Base-by-base conservation (phyloP, 2,329 filamentous ascomycete species). In the Pseudogymnoascus destructans region DNA sequence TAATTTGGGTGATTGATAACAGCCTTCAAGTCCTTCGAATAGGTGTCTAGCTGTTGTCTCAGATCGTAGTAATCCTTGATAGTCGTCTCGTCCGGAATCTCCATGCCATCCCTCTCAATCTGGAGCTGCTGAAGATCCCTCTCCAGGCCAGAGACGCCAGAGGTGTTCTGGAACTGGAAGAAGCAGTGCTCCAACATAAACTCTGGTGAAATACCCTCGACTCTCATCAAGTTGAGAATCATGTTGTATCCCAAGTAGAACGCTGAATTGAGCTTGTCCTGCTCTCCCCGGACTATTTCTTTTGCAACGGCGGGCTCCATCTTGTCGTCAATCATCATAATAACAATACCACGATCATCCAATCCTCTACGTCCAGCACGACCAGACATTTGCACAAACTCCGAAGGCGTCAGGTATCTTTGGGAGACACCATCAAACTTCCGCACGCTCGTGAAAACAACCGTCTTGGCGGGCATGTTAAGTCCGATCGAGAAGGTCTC, bases 241-340 rank as follows among this genome's bases (percentile, higher is more conserved):
- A 98, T 98, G 75, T 98, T 98, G 77, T 98, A 98, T 30, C 93
- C 91, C 13, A 98, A 79, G 70, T 98, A 89, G 73, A 98, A 98
- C 1, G 93, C 93, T 3, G 93, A 97, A 73, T 97, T 97, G 27
- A 98, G 83, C 64, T 91, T 90, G 71, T 98, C 95, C 71, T 98
- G 93, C 68, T 96, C 87, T 64, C 93, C 93, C 57, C 93, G 89
- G 10, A 98, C 93, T 65, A 98, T 96, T 63, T 88, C 85, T 73
- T 95, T 95, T 40, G 93, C 92, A n/a, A 86, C 84, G 1, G 89
- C 84, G 1, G 93, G 93, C 67, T 98, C 93, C 75, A 98, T 92
- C 74, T 93, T 89, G 71, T 95, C 88, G 68, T 95, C 87, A 62
- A 98, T 87, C 92, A 98, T 97, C 89, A 98, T 97, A 70, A 98